These are phyloP conservation scores for Exophiala sp. DNA, from an alignment of 2,329 filamentous ascomycete genomes.

Conservation along the genomic window DNA sequence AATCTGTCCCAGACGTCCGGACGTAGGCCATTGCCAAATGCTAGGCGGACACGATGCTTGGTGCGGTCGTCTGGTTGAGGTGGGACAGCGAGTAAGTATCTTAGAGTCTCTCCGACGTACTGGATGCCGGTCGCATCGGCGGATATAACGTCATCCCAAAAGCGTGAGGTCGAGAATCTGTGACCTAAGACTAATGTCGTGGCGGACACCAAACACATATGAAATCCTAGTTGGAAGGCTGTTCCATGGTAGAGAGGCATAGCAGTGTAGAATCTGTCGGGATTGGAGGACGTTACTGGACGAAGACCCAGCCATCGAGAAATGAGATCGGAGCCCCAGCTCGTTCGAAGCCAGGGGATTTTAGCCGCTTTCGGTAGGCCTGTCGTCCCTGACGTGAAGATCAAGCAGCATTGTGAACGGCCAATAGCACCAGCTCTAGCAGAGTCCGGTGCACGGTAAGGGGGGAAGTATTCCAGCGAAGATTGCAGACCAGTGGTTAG, in stretches of 20 bases:
- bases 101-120: slow-evolving; percentile 74
- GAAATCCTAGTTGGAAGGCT: slow-evolving; percentile 66
- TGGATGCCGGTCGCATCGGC: slow-evolving; percentile 67
- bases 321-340: slow-evolving; percentile 51
- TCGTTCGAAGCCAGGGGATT: slow-evolving; percentile 24
- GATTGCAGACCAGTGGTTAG: slow-evolving; percentile 58
- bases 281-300: slow-evolving; percentile 35
- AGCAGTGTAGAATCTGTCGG: slow-evolving; percentile 73
- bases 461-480: slow-evolving; percentile 32
- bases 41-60: slow-evolving; percentile 67
- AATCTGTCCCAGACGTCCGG: slow-evolving; percentile 84
- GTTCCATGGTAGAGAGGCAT: slow-evolving; percentile 91
- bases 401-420: slow-evolving; percentile 65
- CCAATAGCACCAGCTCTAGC: slow-evolving; percentile 50
- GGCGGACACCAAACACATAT: slow-evolving; percentile 57
- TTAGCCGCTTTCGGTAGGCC: slow-evolving; percentile 78
- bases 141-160: slow-evolving; percentile 70
- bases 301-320: slow-evolving; percentile 55
- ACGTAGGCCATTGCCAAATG: slow-evolving; percentile 80
- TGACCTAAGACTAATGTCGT: slow-evolving; percentile 68
- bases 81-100: slow-evolving; percentile 68
- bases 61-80: slow-evolving; percentile 63
- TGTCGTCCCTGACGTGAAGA: slow-evolving; percentile 95
- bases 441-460: slow-evolving; percentile 58
- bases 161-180: slow-evolving; percentile 67